Conservation (phyloP, 1,139 yeast genomes). For the Scheffersomyces cryptocercus region DNA sequence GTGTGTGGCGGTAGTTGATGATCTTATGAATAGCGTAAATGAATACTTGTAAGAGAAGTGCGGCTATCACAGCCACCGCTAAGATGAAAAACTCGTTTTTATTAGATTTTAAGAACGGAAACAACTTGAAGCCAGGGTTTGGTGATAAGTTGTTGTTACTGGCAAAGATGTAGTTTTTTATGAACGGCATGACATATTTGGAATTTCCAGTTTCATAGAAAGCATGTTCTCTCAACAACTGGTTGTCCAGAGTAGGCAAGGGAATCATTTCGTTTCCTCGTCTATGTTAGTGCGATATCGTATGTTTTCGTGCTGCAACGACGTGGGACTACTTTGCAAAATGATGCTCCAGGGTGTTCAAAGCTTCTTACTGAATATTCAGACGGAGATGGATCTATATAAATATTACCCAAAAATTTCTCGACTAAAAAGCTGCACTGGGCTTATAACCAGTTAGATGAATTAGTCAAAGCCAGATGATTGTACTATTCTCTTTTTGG, state of each 20-base stretch:
- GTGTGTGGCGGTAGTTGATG: background rate
- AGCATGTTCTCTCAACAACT: conserved; percentile 30
- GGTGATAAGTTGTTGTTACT: background rate
- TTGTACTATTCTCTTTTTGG: too few species aligned
- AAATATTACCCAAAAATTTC: too few species aligned
- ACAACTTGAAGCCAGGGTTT: background rate
- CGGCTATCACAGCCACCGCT: background rate
- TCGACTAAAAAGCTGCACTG: too few species aligned
- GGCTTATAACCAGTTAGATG: too few species aligned
- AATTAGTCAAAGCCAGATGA: too few species aligned
- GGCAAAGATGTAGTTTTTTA: conserved; percentile 16
- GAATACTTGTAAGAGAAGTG: background rate
- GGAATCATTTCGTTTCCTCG: conserved; percentile 14
- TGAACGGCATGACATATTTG: conserved; percentile 17
- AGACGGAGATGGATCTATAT: background rate
- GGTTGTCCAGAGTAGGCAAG: conserved; percentile 21
- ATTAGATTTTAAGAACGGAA: background rate
- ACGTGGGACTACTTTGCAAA: background rate
- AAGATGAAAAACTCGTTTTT: background rate
- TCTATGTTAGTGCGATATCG: background rate
- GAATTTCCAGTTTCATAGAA: conserved; percentile 27
- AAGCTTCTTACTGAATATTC: background rate
- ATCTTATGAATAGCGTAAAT: background rate
- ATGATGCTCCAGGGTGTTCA: background rate
- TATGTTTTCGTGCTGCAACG: background rate